Evolutionary conservation across 768 basidiomycete species (phyloP).

Genomic region (Trametes meyenii): DNA sequence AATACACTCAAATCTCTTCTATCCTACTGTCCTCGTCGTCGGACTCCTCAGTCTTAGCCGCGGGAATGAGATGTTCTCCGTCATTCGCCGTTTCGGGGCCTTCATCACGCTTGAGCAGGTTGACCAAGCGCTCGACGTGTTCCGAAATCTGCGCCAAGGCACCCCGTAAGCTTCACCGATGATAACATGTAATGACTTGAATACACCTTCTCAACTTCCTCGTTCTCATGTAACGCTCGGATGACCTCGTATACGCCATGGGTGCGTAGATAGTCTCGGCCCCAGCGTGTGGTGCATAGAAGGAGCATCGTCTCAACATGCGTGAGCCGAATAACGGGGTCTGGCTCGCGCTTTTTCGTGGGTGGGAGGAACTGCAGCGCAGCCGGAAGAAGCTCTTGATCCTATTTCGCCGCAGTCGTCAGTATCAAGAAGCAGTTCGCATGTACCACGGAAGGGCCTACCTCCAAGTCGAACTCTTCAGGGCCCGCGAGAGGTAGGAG

Average conservation of each 20-base stretch:
- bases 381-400: conserved; percentile 84
- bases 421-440: background rate
- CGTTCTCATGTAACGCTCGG: conserved; percentile 73
- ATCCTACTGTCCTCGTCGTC: conserved; percentile 76
- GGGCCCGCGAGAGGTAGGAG: conserved; percentile 91
- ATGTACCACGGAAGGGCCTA: conserved; percentile 33
- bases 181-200: background rate
- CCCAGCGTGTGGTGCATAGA: conserved; percentile 87
- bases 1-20: conserved; percentile 60
- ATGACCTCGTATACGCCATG: conserved; percentile 90
- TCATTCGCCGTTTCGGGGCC: conserved; percentile 49
- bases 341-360: conserved; percentile 82
- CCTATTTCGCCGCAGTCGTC: conserved; percentile 44
- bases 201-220: conserved; percentile 75
- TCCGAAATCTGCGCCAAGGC: conserved; percentile 67
- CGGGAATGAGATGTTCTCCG: conserved; percentile 24
- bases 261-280: conserved; percentile 75
- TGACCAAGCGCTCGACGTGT: conserved; percentile 86
- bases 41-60: conserved; percentile 32
- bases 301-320: conserved; percentile 90
- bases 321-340: conserved; percentile 73
- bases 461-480: conserved; percentile 93
- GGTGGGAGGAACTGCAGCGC: conserved; percentile 87
- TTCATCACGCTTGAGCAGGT: conserved; percentile 81
- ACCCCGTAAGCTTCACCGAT: no score